Percentiles rank a stretch among this genome's conserved stretches.
These are phyloP conservation scores for Cyclanthera cordifolia DNA, from an alignment of 306 rosid species.

Conservation along the genomic window DNA sequence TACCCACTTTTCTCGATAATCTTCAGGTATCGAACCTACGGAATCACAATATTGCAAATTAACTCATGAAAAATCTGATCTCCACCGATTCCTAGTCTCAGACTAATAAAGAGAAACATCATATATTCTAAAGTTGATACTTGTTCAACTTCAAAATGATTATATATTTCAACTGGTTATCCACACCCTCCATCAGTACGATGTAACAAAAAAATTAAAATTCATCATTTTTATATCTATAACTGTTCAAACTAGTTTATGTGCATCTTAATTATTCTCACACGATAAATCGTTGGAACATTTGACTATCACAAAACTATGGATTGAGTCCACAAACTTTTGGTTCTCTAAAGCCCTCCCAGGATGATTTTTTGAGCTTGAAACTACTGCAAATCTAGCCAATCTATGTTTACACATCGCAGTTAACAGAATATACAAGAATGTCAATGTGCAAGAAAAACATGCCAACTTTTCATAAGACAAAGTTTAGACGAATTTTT, in stretches of 20 bases:
- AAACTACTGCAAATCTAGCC: not conserved
- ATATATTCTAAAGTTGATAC: not conserved
- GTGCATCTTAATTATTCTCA: no score
- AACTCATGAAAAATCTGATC: not conserved
- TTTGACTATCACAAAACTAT: no score
- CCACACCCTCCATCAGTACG: not conserved
- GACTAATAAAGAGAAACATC: not conserved
- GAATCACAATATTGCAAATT: conserved; percentile 11
- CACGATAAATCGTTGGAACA: no score
- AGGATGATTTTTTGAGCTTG: not conserved
- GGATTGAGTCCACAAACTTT: no score
- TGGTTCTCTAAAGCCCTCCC: no score
- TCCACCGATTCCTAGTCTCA: not conserved
- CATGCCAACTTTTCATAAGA: not conserved
- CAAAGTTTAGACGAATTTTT: no score
- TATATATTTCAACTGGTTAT: not conserved
- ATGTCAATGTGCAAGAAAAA: not conserved
- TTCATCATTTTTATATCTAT: no score
- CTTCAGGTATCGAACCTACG: conserved; percentile 87
- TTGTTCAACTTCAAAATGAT: not conserved
- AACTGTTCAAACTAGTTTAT: no score
- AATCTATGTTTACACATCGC: not conserved
- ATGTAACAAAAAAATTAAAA: not conserved
- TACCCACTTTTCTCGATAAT: conserved; percentile 92
- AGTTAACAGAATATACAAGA: not conserved